Conservation (phyloP, 1,139 yeast genomes). For the Candida sojae region DNA sequence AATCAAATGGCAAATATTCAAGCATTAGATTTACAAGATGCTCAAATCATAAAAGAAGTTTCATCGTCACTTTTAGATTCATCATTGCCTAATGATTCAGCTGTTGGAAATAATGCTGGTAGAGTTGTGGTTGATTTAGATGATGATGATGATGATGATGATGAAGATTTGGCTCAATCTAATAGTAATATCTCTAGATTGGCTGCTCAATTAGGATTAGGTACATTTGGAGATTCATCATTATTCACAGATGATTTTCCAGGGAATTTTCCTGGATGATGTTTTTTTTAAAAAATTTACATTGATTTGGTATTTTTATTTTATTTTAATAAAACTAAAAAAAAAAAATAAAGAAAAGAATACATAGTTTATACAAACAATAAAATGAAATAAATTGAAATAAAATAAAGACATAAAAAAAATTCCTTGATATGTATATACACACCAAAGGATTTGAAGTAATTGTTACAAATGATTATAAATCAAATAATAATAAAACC, state of each 20-base stretch:
- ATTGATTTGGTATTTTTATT: background rate
- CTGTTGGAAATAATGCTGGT: background rate
- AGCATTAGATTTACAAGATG: slow-evolving; percentile 12
- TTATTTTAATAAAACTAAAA: too few relatives aligned
- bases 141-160: slow-evolving; percentile 1
- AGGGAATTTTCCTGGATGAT: background rate
- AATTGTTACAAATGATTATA: background rate
- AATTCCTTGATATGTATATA: background rate
- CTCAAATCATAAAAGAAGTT: slow-evolving; percentile 4
- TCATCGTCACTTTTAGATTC: background rate
- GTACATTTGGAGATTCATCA: background rate
- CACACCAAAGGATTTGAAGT: background rate
- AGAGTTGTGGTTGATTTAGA: background rate
- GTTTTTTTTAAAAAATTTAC: background rate
- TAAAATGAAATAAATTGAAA: background rate
- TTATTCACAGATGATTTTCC: background rate
- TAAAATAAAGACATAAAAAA: background rate
- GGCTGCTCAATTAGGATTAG: background rate
- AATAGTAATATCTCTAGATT: background rate
- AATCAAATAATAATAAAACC: slow-evolving; percentile 1
- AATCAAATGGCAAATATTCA: slow-evolving; percentile 24
- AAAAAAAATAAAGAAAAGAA: background rate
- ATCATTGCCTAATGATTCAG: background rate
- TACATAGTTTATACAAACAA: slow-evolving; percentile 5
- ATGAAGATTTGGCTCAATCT: background rate